Conservation (phyloP, 805 yeast genomes). For the Pichia paraexigua region DNA sequence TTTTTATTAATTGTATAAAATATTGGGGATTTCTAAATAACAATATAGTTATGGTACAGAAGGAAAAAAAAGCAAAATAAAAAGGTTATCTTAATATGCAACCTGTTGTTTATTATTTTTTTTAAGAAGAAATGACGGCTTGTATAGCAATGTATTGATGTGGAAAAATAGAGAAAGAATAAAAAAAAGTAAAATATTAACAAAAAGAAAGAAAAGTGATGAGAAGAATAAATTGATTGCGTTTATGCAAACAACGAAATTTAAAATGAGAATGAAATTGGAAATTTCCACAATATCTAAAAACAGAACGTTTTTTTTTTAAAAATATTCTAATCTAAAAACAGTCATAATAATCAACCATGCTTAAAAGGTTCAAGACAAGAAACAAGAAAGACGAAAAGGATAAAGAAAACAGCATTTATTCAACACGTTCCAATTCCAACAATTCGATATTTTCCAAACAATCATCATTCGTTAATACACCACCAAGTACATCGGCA, state of each 20-base stretch:
- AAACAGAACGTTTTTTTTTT: too few species aligned
- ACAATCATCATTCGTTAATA: background rate
- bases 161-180: too few species aligned
- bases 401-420: background rate
- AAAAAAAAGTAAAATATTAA: too few species aligned
- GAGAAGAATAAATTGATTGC: too few species aligned
- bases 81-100: background rate
- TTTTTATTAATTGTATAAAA: background rate
- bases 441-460: background rate
- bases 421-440: background rate
- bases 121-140: too few species aligned
- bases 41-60: background rate
- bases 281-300: too few species aligned
- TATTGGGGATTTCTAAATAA: background rate
- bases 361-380: constrained; percentile 4
- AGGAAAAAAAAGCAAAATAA: background rate
- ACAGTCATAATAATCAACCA: background rate
- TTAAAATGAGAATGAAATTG: too few species aligned
- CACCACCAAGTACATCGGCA: background rate
- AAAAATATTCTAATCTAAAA: too few species aligned
- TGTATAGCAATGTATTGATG: background rate
- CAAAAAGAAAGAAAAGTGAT: too few species aligned
- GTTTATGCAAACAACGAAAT: too few species aligned
- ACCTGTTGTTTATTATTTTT: too few species aligned
- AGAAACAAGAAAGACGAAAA: background rate